Base-by-base conservation (phyloP, 139 green algal species). In the Penium margaritaceum region DNA sequence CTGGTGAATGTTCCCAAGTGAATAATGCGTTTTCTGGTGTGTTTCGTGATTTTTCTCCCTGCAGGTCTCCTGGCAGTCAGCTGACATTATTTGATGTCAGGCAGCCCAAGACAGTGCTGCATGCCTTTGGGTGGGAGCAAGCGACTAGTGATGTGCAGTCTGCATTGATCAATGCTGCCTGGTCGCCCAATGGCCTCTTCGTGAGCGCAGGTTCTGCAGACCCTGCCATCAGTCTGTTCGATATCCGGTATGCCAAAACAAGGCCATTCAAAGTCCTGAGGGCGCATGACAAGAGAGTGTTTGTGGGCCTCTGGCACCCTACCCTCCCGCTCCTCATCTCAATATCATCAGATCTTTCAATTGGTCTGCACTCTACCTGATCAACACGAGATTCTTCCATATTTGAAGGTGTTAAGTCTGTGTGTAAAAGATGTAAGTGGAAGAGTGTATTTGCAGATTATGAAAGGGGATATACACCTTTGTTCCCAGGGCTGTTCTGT, bases 101-200 rank as follows among this genome's bases (percentile, higher is more conserved):
- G 12, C 21, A 21, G 5, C 55, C n/a, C n/a, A 74, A 34, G 60
- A 29, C 36, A 30, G 27, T 74, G 60, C 55, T 76, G 54, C 68
- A 76, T 35, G 6, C 55, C 15, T 76, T 76, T 69, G 68, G 68
- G 30, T 76, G 54, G 55, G n/a, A 76, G 55, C 68, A 76, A 12
- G 29, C 33, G 51, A 76, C n/a, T 32, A 60, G 27, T 5, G 68
- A 76, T 4, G 30, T n/a, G 30, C 68, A 73, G 46, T 76, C 68
- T 27, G 68, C 55, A 3, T 12, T 76, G 5, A 76, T 76, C 68
- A 76, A 24, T 24, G 5, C 68, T 3, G 75, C 68, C 7, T 76
- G 68, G 68, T 76, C 68, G 53, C 68, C 68, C 32, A n/a, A 74
- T 12, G 68, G 68, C 5, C 55, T 74, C n/a, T 74, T 55, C 39